Conservation (phyloP, 2,329 filamentous ascomycete species). For the Sporothrix mexicana region DNA sequence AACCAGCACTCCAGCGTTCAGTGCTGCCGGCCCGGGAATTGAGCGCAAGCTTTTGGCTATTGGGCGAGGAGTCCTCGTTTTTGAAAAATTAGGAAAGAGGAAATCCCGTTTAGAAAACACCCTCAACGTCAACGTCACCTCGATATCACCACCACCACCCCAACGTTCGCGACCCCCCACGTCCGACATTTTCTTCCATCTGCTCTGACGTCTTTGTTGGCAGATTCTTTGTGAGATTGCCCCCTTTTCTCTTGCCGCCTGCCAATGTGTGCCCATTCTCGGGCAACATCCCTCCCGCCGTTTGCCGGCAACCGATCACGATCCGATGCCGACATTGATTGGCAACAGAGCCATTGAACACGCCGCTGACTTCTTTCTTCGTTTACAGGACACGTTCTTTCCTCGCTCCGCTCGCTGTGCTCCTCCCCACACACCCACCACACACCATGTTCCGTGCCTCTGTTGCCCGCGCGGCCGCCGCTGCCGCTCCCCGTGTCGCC, state of each 20-base stretch:
- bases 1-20: not conserved
- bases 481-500: conserved; percentile 61
- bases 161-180: not conserved
- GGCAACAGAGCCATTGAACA: not conserved
- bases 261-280: too few species aligned
- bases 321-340: not conserved
- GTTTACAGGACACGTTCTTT: not conserved
- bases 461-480: conserved; percentile 40
- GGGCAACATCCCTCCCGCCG: not conserved
- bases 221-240: conserved; percentile 14
- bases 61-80: not conserved
- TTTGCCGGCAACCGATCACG: not conserved
- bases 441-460: conserved; percentile 83
- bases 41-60: conserved; percentile 32
- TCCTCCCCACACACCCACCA: conserved; percentile 42
- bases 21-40: conserved; percentile 27
- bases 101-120: not conserved
- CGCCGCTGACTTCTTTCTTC: not conserved
- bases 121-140: conserved; percentile 12
- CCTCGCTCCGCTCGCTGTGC: not conserved
- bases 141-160: not conserved
- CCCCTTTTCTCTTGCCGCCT: not conserved
- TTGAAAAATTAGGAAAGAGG: conserved; percentile 13
- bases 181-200: not conserved
- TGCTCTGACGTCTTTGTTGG: conserved; percentile 1